Conservation (phyloP, 352 stramenopile genomes). For the Phytophthora podocarpi region DNA sequence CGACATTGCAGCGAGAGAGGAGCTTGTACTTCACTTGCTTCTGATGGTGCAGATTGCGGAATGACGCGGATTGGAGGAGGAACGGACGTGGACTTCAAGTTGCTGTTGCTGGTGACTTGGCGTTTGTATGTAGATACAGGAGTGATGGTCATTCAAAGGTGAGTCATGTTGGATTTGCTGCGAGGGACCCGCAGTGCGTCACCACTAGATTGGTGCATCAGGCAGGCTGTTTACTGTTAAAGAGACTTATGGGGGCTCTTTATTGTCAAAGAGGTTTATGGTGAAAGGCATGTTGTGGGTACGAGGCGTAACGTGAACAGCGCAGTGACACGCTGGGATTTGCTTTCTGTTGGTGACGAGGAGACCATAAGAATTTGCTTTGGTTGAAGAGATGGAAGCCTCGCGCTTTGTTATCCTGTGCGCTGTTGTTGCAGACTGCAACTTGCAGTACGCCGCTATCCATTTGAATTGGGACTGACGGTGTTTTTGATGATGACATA, state of each 20-base stretch:
- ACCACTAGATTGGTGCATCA: neutral
- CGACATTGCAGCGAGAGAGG: too few species aligned
- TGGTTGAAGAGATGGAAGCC: too few species aligned
- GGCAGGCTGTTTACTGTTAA: neutral
- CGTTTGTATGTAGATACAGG: constrained; percentile 21
- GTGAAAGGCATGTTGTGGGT: neutral
- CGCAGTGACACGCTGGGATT: neutral
- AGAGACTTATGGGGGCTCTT: too few species aligned
- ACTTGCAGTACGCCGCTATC: too few species aligned
- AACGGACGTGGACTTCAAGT: constrained; percentile 17
- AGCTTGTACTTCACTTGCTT: too few species aligned
- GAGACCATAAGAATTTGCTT: neutral
- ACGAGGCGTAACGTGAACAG: constrained; percentile 17
- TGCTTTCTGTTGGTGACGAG: constrained; percentile 2
- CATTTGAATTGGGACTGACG: too few species aligned
- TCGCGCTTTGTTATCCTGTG: too few species aligned
- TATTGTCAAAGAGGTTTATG: constrained; percentile 20
- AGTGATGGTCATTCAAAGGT: constrained; percentile 14
- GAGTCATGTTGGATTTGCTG: constrained; percentile 23
- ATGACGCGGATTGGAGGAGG: constrained; percentile 7
- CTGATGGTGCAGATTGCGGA: constrained; percentile 38
- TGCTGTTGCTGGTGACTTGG: constrained; percentile 13
- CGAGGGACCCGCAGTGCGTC: constrained; percentile 17
- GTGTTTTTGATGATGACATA: too few species aligned
- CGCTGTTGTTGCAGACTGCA: too few species aligned